Base-by-base conservation (phyloP, 1,284 basidiomycete species). In the Laetiporus sulphureus region DNA sequence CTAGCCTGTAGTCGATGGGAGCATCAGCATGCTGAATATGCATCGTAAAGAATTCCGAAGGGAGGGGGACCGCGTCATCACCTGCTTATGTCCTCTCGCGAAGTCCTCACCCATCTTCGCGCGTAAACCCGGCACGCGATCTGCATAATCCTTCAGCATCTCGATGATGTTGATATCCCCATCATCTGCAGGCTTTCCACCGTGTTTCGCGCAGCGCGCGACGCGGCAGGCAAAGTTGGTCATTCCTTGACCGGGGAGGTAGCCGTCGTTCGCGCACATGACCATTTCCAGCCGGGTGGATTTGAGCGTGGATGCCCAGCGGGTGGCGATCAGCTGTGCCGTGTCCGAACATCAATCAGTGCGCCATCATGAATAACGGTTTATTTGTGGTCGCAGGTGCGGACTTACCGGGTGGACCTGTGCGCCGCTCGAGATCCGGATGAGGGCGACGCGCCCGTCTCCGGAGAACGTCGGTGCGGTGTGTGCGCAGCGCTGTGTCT, bases 181-280 rank as follows among this genome's bases (percentile, higher is more conserved):
- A 8, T 48, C 46, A 1, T 36, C 42, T 22, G 6, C 41, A 36
- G 29, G 5, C 36, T 41, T 35, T 3, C 10, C 37, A 18, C 36
- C 23, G 13, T 48, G 31, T 5, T 36, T 19, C 1, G 43, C 51
- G 13, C 49, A 48, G 7, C 49, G 51, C 18, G 58, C 53, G 20
- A 60, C 45, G 2, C 59, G 58, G 38, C 58, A 59, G 3, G 59
- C 55, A 32, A 61, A 61, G 51, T 61, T 58, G 22, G 57, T 59
- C 47, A 51, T 50, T n/a, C 53, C 25, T 18, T 25, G 21, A 2
- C 44, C 57, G 3, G 55, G 50, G n/a, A 46, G 45, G 41, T 63
- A 62, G 1, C 55, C 57, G 31, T 50, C 48, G 40, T 63, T 63
- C 15, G 60, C 60, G 32, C 56, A 60, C 54, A 63, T 63, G 25